Base-by-base conservation (phyloP, 352 stramenopile genomes). In the Pythium chondricola region DNA sequence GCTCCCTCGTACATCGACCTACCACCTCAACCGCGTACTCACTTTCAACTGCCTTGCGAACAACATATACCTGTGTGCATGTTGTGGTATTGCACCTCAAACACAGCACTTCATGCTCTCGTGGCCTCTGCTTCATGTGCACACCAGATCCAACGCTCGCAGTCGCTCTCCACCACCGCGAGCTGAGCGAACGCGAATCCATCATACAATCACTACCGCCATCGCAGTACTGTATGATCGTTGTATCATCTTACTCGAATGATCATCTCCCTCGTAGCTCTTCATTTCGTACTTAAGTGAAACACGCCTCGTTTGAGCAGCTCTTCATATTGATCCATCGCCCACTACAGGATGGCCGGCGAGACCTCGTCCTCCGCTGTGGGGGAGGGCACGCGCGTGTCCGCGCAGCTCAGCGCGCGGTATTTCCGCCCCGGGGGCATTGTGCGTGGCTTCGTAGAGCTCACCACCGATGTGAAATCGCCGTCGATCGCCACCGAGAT, bases 381-480 rank as follows among this genome's bases (percentile, higher is more conserved):
- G n/a, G n/a, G n/a, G n/a, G n/a, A n/a, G n/a, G 65, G 47, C 29
- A 67, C 52, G 35, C 51, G 36, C 1, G 31, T 59, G 10, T 14
- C 32, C 46, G 70, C 67, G 33, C 58, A 65, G 38, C 66, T 86
- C 13, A 63, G 57, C 20, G 78, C 65, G 40, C 61, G 63, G 30
- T 69, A 83, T 57, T 80, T 79, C 50, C 62, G 64, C 9, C 65
- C 74, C 1, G 74, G 74, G 9, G 64, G 68, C 44, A 60, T 80
- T 46, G 69, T 86, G 21, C 75, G 75, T 33, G 74, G 74, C 13
- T 61, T 76, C 21, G 56, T 86, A 40, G 42, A 68, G 33, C 62
- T 86, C n/a, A 43, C 56, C 4, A 78, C 66, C 14, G 32, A 61
- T 17, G 63, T 55, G 27, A 29, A 61, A 20, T 56, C 54, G 21